Conservation (phyloP, 73 alveolate genomes). For the Tetrahymena elliotti region DNA sequence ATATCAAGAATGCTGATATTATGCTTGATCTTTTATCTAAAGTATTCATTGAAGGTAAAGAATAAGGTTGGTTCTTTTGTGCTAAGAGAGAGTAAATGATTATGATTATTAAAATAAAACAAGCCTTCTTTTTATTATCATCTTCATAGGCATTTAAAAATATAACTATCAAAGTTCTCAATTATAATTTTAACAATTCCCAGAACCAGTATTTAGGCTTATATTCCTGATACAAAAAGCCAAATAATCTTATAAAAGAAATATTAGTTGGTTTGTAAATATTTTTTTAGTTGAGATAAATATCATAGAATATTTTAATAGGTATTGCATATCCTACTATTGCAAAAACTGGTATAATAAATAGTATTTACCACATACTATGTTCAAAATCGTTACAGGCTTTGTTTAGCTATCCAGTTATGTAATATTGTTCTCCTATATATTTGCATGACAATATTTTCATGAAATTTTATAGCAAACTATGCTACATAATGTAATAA, state of each 20-base stretch:
- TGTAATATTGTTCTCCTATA: neutral
- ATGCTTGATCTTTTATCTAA: neutral
- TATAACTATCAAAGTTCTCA: neutral
- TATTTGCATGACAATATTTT: neutral
- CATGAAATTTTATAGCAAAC: neutral
- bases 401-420: neutral
- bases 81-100: neutral
- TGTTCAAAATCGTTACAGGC: neutral
- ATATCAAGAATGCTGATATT: neutral
- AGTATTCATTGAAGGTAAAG: neutral
- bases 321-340: neutral
- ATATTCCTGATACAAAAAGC: neutral
- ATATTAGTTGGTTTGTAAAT: neutral
- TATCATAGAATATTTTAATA: neutral
- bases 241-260: neutral
- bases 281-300: neutral
- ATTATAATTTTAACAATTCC: neutral
- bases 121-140: neutral
- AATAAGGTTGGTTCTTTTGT: neutral
- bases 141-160: neutral
- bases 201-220: neutral
- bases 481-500: neutral
- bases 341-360: neutral
- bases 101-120: neutral
- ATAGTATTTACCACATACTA: neutral